A percentile compares a stretch with the other conserved stretches of the same genome.
phyloP scores from a whole-genome alignment of 225 moss, liverwort and hornwort genomes.

The Asterella californica region DNA sequence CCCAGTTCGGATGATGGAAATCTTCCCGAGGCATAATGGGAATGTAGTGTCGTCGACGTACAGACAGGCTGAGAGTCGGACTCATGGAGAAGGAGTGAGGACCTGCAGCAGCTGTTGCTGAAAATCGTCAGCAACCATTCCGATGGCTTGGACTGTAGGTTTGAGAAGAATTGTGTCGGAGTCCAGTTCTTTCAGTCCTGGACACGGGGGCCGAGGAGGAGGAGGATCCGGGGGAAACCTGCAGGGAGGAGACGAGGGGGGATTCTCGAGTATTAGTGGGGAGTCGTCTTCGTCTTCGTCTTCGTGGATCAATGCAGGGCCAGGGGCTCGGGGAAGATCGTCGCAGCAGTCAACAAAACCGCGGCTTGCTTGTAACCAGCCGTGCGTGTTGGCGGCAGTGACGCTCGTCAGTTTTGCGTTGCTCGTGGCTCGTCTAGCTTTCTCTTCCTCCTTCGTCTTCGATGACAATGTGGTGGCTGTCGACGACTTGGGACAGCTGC shows the following conservation, averaged over 20 bases:
- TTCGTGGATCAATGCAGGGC: not conserved
- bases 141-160: conserved; percentile 26
- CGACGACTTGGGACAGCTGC: not conserved
- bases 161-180: conserved; percentile 21
- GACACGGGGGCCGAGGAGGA: not conserved
- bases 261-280: not conserved
- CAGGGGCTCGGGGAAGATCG: not conserved
- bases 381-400: conserved; percentile 13
- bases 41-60: not conserved
- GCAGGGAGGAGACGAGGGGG: not conserved
- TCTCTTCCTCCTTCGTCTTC: conserved; percentile 8
- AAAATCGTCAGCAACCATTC: not conserved
- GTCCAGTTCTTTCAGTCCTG: conserved; percentile 6
- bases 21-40: not conserved
- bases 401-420: conserved; percentile 9
- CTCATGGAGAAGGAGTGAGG: not conserved
- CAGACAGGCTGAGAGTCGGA: too few species aligned
- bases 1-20: not conserved
- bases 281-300: too few species aligned
- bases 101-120: not conserved
- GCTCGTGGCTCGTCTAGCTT: conserved; percentile 18
- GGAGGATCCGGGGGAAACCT: not conserved
- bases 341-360: conserved; percentile 7
- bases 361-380: not conserved
- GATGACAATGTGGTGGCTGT: not conserved